Evolutionary conservation across 805 yeast genomes (phyloP).

Genomic region (Yamadazyma sp.): DNA sequence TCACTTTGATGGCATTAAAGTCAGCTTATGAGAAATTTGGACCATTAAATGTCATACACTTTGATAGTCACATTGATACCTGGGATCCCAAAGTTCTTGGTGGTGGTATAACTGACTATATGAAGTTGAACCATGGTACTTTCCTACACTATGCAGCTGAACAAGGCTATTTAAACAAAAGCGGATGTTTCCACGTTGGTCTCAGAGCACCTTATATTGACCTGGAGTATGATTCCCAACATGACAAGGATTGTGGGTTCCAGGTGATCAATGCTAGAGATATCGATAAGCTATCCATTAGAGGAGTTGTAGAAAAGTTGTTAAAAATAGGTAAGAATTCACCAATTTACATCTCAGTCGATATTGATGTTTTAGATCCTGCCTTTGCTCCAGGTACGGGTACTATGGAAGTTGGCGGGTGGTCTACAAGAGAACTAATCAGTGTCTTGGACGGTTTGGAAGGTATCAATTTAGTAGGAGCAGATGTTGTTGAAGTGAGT

Average conservation of each 20-base stretch:
- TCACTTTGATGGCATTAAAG: slow-evolving; percentile 48
- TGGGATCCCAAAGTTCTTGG: slow-evolving; percentile 65
- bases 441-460: slow-evolving; percentile 24
- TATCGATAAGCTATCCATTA: slow-evolving; percentile 38
- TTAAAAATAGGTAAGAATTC: slow-evolving; percentile 34
- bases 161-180: slow-evolving; percentile 51
- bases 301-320: slow-evolving; percentile 30
- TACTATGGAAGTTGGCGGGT: slow-evolving; percentile 27
- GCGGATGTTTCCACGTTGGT: slow-evolving; percentile 58
- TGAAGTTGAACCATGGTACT: slow-evolving; percentile 64
- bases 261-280: slow-evolving; percentile 44
- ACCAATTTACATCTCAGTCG: slow-evolving; percentile 30
- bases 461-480: slow-evolving; percentile 26
- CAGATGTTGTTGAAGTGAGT: slow-evolving; percentile 28
- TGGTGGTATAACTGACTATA: slow-evolving; percentile 59
- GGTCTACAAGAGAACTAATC: slow-evolving; percentile 23
- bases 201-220: slow-evolving; percentile 60
- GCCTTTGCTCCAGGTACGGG: slow-evolving; percentile 28
- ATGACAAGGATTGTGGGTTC: slow-evolving; percentile 54
- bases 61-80: slow-evolving; percentile 69
- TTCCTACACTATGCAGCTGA: slow-evolving; percentile 69
- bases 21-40: slow-evolving; percentile 50
- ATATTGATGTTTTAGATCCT: slow-evolving; percentile 27
- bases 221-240: slow-evolving; percentile 30
- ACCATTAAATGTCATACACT: slow-evolving; percentile 52